phyloP scores from a whole-genome alignment of 164 flowering plant species.

The Umbilicus rupestris region DNA sequence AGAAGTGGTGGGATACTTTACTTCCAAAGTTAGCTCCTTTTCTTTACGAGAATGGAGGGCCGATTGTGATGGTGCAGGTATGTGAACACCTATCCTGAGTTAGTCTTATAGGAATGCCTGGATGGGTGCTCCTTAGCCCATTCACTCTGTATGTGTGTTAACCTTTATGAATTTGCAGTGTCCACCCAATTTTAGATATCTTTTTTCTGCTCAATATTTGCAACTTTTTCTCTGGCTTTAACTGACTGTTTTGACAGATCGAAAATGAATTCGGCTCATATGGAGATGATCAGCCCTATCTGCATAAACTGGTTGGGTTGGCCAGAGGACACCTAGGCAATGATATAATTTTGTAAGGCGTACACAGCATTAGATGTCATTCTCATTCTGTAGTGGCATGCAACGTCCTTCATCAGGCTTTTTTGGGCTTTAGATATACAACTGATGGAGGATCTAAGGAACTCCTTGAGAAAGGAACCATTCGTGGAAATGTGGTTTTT shows the following conservation, averaged over 20 bases:
- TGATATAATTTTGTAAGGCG: conserved; percentile 52
- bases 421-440: conserved; percentile 54
- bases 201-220: neutral
- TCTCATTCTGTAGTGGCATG: conserved; percentile 1
- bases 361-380: neutral
- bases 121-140: neutral
- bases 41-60: conserved; percentile 85
- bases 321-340: conserved; percentile 71
- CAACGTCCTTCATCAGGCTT: neutral
- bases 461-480: conserved; percentile 74
- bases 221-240: neutral
- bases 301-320: conserved; percentile 54
- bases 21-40: conserved; percentile 69
- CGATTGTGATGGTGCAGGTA: conserved; percentile 95
- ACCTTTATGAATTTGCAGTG: neutral
- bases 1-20: conserved; percentile 73
- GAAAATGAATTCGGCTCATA: conserved; percentile 97
- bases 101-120: neutral
- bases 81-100: conserved; percentile 7
- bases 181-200: neutral
- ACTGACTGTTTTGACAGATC: conserved; percentile 39
- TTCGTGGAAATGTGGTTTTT: conserved; percentile 60
- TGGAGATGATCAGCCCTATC: conserved; percentile 78
- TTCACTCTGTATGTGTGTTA: neutral
- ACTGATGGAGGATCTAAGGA: conserved; percentile 90